A percentile compares a stretch with the other conserved stretches of the same genome.
phyloP scores from a whole-genome alignment of 768 basidiomycete species.

The Inosperma sp. region DNA sequence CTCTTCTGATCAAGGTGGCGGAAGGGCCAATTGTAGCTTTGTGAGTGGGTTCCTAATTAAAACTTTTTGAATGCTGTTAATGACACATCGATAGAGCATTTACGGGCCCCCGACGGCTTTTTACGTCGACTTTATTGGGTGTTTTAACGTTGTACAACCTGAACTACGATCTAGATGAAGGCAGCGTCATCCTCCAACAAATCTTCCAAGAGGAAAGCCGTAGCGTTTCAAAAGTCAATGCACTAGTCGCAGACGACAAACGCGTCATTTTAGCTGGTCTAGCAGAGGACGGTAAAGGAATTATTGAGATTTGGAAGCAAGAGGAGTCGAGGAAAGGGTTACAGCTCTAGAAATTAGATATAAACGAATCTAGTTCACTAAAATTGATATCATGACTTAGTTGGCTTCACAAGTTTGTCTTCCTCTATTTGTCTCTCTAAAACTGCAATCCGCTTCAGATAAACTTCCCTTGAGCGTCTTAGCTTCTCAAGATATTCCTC shows the following conservation, averaged over 20 bases:
- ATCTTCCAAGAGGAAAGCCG: constrained; percentile 44
- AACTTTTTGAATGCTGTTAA: constrained; percentile 4
- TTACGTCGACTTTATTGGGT: constrained; percentile 61
- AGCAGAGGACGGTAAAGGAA: constrained; percentile 49
- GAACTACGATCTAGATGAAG: constrained; percentile 33
- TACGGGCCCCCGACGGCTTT: constrained; percentile 39
- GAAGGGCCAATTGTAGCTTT: constrained; percentile 72
- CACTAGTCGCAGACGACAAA: constrained; percentile 44
- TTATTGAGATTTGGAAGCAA: constrained; percentile 58
- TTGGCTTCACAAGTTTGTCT: constrained; percentile 20
- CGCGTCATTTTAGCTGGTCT: constrained; percentile 62
- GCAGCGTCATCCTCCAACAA: constrained; percentile 38
- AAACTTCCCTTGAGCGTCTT: constrained; percentile 49
- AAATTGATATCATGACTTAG: neutral
- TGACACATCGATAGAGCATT: constrained; percentile 47
- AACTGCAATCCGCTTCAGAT: constrained; percentile 54
- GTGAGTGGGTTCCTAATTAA: constrained; percentile 36
- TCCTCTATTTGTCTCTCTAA: constrained; percentile 44
- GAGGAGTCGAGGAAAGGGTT: neutral
- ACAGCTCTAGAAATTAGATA: neutral
- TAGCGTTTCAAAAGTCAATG: constrained; percentile 59
- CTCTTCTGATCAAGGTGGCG: constrained; percentile 47
- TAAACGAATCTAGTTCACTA: neutral
- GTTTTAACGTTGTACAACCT: constrained; percentile 48
- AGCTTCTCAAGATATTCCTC: constrained; percentile 66